Evolutionary conservation across 208 protist genomes (phyloP).

Genomic region (Trypanosoma rangeli): DNA sequence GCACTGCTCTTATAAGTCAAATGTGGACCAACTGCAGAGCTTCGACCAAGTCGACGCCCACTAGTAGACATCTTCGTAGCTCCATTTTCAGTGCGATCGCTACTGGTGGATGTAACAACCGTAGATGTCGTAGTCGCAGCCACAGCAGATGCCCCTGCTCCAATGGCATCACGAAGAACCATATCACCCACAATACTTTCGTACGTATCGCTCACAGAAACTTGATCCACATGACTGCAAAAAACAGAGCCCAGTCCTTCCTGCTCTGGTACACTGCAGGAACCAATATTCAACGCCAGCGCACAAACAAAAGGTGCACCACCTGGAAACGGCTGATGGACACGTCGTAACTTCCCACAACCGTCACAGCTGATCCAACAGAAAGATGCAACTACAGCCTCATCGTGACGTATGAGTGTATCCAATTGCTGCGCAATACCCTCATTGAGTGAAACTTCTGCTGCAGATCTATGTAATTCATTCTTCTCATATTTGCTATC

Average conservation of each 20-base stretch:
- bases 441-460: constrained; percentile 6
- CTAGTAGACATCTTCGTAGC: not conserved
- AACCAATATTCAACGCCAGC: constrained; percentile 37
- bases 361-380: constrained; percentile 78
- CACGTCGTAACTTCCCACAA: constrained; percentile 79
- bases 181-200: constrained; percentile 9
- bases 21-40: not conserved
- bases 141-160: not conserved
- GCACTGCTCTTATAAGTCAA: not conserved
- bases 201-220: not conserved
- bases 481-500: constrained; percentile 3
- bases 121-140: not conserved
- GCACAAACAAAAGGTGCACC: constrained; percentile 80
- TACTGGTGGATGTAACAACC: not conserved
- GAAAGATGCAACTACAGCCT: constrained; percentile 55
- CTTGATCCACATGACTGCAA: not conserved
- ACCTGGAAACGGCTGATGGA: constrained; percentile 84
- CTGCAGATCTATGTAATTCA: constrained; percentile 3
- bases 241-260: constrained; percentile 35
- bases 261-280: constrained; percentile 58
- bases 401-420: constrained; percentile 41
- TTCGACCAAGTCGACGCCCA: not conserved
- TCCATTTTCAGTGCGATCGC: not conserved
- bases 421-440: constrained; percentile 26
- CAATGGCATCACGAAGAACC: constrained; percentile 14